Conservation (phyloP, 306 rosid species). For the Cicer arietinum region DNA sequence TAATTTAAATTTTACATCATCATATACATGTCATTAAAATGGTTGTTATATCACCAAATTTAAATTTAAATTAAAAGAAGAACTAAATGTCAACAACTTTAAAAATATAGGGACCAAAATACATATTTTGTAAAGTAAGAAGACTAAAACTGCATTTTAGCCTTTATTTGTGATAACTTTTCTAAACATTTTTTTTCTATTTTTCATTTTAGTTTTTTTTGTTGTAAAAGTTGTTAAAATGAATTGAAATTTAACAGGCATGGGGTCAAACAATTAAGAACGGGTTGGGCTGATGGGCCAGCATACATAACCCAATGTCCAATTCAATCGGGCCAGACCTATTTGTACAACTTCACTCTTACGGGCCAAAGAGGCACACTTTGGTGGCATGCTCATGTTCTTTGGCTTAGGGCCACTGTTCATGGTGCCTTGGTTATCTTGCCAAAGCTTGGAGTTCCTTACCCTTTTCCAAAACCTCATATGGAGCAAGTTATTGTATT, state of each 20-base stretch:
- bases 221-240: background rate
- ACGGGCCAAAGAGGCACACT: slow-evolving; percentile 96
- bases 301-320: slow-evolving; percentile 94
- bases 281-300: slow-evolving; percentile 96
- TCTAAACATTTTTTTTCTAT: background rate
- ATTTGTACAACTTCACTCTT: slow-evolving; percentile 73
- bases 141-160: too few relatives aligned
- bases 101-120: too few relatives aligned
- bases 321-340: slow-evolving; percentile 72
- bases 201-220: background rate
- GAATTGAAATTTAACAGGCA: slow-evolving; percentile 60
- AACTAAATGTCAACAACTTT: too few relatives aligned
- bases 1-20: too few relatives aligned
- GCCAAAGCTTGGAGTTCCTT: slow-evolving; percentile 87
- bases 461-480: slow-evolving; percentile 82
- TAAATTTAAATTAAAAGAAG: too few relatives aligned
- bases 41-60: too few relatives aligned
- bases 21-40: too few relatives aligned
- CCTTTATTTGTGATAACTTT: background rate
- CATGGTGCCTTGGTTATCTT: slow-evolving; percentile 82
- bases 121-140: too few relatives aligned
- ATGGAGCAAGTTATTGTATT: slow-evolving; percentile 63
- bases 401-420: slow-evolving; percentile 88
- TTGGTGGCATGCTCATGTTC: slow-evolving; percentile 90
- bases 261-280: slow-evolving; percentile 71